phyloP scores from a whole-genome alignment of 1,284 basidiomycete species.

The Ganoderma resinaceum region DNA sequence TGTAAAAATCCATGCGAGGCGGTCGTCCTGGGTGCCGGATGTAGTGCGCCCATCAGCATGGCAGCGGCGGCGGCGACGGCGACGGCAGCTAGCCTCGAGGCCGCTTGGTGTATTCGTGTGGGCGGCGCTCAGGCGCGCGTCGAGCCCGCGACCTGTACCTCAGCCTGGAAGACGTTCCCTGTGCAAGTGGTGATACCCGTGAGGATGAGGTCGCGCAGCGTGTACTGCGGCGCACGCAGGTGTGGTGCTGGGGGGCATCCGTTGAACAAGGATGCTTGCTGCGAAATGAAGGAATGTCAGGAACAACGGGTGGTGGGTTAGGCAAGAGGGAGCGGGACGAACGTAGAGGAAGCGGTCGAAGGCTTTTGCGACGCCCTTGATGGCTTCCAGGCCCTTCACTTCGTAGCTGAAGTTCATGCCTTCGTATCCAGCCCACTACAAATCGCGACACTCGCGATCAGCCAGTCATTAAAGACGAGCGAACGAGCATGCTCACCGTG shows the following conservation, averaged over 20 bases:
- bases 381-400: background rate
- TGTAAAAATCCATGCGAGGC: background rate
- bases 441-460: background rate
- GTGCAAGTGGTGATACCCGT: background rate
- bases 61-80: background rate
- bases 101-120: background rate
- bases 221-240: background rate
- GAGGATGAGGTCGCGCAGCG: background rate
- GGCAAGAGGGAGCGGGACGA: background rate
- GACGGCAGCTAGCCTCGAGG: background rate
- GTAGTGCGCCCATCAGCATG: background rate
- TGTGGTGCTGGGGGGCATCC: background rate
- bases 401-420: background rate
- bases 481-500: background rate
- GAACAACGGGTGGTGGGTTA: background rate
- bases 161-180: constrained; percentile 1
- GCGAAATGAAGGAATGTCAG: background rate
- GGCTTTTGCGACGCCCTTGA: background rate
- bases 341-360: constrained; percentile 1
- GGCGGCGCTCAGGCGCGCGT: background rate
- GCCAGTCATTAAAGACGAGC: background rate
- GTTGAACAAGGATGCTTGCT: background rate
- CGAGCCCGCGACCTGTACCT: background rate
- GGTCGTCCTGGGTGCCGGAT: background rate
- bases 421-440: background rate